Evolutionary conservation across 2,329 filamentous ascomycete species (phyloP).

Genomic region (Arthrobotrys entomopaga): DNA sequence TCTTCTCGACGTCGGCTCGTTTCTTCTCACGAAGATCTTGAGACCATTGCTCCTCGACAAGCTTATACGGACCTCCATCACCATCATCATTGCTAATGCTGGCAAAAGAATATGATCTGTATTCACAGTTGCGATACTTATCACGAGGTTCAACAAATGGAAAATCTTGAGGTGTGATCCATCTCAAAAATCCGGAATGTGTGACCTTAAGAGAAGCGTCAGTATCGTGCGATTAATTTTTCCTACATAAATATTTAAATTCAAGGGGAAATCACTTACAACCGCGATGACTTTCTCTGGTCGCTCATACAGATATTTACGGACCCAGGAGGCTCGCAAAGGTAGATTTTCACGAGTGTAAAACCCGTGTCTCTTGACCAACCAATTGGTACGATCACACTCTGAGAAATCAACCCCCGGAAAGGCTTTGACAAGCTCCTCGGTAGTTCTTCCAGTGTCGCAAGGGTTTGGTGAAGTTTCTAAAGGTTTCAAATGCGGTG

Average conservation of each 20-base stretch:
- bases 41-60: conserved; percentile 53
- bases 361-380: conserved; percentile 43
- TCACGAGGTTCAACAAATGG: conserved; percentile 44
- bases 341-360: conserved; percentile 47
- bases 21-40: conserved; percentile 26
- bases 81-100: conserved; percentile 28
- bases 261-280: conserved; percentile 9
- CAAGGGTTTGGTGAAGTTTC: conserved; percentile 48
- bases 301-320: conserved; percentile 48
- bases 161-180: conserved; percentile 48
- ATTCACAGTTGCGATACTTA: conserved; percentile 49
- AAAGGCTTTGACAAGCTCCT: conserved; percentile 15
- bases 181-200: conserved; percentile 47
- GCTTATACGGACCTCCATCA: conserved; percentile 37
- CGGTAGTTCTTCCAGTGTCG: conserved; percentile 38
- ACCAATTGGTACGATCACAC: conserved; percentile 45
- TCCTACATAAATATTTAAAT: not conserved
- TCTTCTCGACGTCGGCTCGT: conserved; percentile 1
- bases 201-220: conserved; percentile 30
- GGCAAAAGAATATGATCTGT: conserved; percentile 39
- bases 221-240: not conserved
- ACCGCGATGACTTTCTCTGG: conserved; percentile 49
- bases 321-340: conserved; percentile 34
- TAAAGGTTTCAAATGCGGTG: not conserved
- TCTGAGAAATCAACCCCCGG: conserved; percentile 35